phyloP scores from a whole-genome alignment of 2,329 filamentous ascomycete species.

The Paracoccidioides brasiliensis region DNA sequence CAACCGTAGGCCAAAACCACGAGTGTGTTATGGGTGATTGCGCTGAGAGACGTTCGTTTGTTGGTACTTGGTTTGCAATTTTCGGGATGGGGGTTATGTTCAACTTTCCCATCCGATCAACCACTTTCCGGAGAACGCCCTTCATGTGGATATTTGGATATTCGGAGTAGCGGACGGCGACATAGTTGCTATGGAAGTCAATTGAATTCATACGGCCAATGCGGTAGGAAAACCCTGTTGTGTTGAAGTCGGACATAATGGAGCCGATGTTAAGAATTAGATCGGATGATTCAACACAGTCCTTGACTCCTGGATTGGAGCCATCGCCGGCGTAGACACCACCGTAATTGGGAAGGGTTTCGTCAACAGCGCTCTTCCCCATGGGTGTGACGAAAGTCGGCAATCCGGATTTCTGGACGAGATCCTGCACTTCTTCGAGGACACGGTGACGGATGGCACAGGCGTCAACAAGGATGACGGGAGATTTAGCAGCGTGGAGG shows the following conservation, averaged over 20 bases:
- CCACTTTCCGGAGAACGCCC: constrained; percentile 60
- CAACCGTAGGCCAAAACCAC: constrained; percentile 36
- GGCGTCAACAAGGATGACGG: constrained; percentile 66
- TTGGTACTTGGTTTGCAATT: constrained; percentile 40
- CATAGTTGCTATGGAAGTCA: constrained; percentile 63
- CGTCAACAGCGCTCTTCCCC: constrained; percentile 71
- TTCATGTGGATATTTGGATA: constrained; percentile 69
- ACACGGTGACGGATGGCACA: constrained; percentile 65
- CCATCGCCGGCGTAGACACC: constrained; percentile 73
- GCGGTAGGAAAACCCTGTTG: constrained; percentile 64
- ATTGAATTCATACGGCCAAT: constrained; percentile 66
- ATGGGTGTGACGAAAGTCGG: constrained; percentile 76
- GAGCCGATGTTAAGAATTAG: constrained; percentile 28
- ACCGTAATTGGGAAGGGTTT: constrained; percentile 57
- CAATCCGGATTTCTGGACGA: constrained; percentile 58
- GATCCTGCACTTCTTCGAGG: constrained; percentile 53
- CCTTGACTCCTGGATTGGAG: constrained; percentile 39
- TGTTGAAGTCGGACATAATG: constrained; percentile 35
- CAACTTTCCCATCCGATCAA: constrained; percentile 45
- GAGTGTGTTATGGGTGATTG: constrained; percentile 35
- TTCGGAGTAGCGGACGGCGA: constrained; percentile 62
- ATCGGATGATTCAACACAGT: constrained; percentile 29
- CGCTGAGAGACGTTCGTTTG: constrained; percentile 15
- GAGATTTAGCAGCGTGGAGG: constrained; percentile 56
- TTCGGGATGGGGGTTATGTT: constrained; percentile 41